These are phyloP conservation scores for Paramyrothecium sp. DNA, from an alignment of 2,329 filamentous ascomycete genomes.

Conservation along the genomic window DNA sequence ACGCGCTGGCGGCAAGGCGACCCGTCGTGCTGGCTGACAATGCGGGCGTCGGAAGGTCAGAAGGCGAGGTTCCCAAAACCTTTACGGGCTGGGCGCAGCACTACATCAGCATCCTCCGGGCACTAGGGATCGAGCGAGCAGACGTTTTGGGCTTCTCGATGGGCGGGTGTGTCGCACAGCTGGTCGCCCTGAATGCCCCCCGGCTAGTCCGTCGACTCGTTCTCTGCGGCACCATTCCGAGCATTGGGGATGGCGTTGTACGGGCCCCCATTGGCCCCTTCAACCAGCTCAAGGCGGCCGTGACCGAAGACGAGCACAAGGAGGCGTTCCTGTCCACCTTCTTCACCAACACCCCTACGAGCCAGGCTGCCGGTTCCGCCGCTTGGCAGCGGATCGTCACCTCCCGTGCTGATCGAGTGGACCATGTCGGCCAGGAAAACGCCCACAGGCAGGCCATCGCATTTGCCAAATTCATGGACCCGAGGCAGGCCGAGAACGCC, in stretches of 20 bases:
- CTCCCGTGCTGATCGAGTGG: conserved; percentile 20
- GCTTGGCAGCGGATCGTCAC: conserved; percentile 32
- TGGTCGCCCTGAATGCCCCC: conserved; percentile 38
- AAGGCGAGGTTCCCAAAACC: conserved; percentile 36
- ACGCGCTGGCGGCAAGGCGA: conserved; percentile 37
- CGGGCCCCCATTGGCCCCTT: conserved; percentile 27
- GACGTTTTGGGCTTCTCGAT: conserved; percentile 51
- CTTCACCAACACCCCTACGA: conserved; percentile 28
- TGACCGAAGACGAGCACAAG: conserved; percentile 28
- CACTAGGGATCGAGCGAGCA: conserved; percentile 34
- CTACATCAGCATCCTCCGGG: conserved; percentile 32
- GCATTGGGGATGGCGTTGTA: conserved; percentile 31
- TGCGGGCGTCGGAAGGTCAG: conserved; percentile 43
- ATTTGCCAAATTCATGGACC: conserved; percentile 34
- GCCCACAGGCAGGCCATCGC: conserved; percentile 28
- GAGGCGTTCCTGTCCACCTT: conserved; percentile 30
- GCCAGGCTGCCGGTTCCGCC: conserved; percentile 27
- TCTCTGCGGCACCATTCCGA: conserved; percentile 42
- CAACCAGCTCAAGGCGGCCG: conserved; percentile 27
- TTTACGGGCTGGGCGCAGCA: conserved; percentile 27
- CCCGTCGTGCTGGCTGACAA: conserved; percentile 47
- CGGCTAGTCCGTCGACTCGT: conserved; percentile 37
- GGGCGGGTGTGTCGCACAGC: conserved; percentile 45
- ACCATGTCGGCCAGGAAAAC: conserved; percentile 21
- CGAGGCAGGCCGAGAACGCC: conserved; percentile 25